A percentile compares a stretch with the other conserved stretches of the same genome.
Evolutionary conservation across 139 green algal genomes (phyloP).

Genomic region (Spirogloea muscicola): DNA sequence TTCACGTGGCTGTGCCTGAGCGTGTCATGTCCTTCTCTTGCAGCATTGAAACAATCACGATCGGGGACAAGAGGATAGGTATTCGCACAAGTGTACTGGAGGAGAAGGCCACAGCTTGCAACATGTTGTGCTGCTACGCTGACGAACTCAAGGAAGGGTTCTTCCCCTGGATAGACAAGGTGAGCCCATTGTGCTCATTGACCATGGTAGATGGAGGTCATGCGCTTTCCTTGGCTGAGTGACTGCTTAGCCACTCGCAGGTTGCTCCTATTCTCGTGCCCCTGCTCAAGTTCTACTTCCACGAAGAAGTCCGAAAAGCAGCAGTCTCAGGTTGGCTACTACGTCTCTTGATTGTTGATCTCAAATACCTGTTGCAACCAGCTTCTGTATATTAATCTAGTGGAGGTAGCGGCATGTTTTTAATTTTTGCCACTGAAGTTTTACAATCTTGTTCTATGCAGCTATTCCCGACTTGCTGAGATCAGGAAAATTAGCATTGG

Average conservation of each 20-base stretch:
- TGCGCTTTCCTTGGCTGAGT: too few relatives aligned
- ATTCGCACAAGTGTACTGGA: slow-evolving; percentile 79
- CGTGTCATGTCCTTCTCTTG: too few relatives aligned
- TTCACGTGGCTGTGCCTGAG: too few relatives aligned
- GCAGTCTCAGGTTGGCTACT: slow-evolving; percentile 45
- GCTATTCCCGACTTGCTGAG: slow-evolving; percentile 82
- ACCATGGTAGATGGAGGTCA: too few relatives aligned
- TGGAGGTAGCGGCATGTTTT: too few relatives aligned
- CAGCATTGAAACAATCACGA: slow-evolving; percentile 67
- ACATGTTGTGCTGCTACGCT: slow-evolving; percentile 97
- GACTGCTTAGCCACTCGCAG: too few relatives aligned
- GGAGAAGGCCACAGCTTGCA: slow-evolving; percentile 96
- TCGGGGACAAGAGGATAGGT: slow-evolving; percentile 71
- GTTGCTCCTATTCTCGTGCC: slow-evolving; percentile 76
- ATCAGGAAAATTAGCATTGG: slow-evolving; percentile 60
- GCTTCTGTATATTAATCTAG: too few relatives aligned
- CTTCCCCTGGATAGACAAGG: slow-evolving; percentile 79
- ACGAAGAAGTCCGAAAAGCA: slow-evolving; percentile 79
- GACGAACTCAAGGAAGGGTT: slow-evolving; percentile 96
- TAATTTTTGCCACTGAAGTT: slow-evolving; percentile 3
- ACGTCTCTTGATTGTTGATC: too few relatives aligned
- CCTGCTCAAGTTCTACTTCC: slow-evolving; percentile 92
- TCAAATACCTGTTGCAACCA: too few relatives aligned
- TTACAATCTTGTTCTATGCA: slow-evolving; percentile 29
- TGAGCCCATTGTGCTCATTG: not conserved